phyloP scores from a whole-genome alignment of 768 basidiomycete species.

The Phaeotremella skinneri region DNA sequence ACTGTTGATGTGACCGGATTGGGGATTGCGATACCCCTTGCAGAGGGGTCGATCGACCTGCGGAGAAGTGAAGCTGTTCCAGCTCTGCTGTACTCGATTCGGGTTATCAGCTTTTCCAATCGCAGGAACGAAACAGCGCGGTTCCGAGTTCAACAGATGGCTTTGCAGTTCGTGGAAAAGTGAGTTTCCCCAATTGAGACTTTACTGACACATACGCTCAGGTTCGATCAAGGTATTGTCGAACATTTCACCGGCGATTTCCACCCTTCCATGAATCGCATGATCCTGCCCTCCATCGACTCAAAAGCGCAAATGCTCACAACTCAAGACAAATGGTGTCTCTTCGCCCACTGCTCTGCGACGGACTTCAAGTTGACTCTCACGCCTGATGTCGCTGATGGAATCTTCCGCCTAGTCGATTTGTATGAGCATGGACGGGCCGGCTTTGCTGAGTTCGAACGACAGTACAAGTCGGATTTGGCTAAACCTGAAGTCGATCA shows the following conservation, averaged over 20 bases:
- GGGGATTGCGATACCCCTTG: slow-evolving; percentile 87
- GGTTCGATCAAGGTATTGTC: slow-evolving; percentile 69
- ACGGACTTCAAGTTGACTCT: slow-evolving; percentile 45
- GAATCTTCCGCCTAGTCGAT: slow-evolving; percentile 39
- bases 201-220: slow-evolving; percentile 4
- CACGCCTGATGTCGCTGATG: slow-evolving; percentile 39
- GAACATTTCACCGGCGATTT: slow-evolving; percentile 61
- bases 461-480: slow-evolving; percentile 35
- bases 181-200: slow-evolving; percentile 51
- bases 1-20: slow-evolving; percentile 58
- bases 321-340: slow-evolving; percentile 26
- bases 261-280: slow-evolving; percentile 43
- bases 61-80: slow-evolving; percentile 44
- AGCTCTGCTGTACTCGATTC: slow-evolving; percentile 83
- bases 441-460: slow-evolving; percentile 33
- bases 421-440: slow-evolving; percentile 44
- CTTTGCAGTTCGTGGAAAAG: slow-evolving; percentile 81
- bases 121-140: slow-evolving; percentile 75
- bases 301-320: slow-evolving; percentile 41
- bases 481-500: slow-evolving; percentile 52
- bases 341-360: slow-evolving; percentile 43
- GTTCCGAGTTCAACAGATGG: slow-evolving; percentile 67
- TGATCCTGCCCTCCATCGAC: slow-evolving; percentile 36
- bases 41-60: slow-evolving; percentile 56
- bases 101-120: slow-evolving; percentile 68